Conservation (phyloP, 225 moss, liverwort and hornwort species). For the Pseudoscleropodium purum region DNA sequence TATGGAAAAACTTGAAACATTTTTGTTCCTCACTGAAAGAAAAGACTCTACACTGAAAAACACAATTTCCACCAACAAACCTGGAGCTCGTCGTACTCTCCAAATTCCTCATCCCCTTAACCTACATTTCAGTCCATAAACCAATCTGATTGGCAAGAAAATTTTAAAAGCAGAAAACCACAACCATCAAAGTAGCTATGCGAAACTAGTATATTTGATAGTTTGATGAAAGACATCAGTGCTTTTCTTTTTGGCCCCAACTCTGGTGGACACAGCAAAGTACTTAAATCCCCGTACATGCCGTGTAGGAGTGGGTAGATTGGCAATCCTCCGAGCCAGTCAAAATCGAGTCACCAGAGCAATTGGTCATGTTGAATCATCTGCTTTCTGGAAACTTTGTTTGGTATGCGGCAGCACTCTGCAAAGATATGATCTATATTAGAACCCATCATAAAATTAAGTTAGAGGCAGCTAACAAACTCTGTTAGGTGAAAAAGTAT, state of each 20-base stretch:
- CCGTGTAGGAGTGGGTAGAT: constrained; percentile 11
- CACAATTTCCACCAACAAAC: constrained; percentile 38
- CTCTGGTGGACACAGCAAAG: constrained; percentile 32
- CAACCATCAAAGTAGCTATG: constrained; percentile 34
- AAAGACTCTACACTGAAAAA: constrained; percentile 18
- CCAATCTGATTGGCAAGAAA: constrained; percentile 41
- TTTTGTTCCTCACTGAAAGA: constrained; percentile 15
- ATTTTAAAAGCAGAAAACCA: constrained; percentile 15
- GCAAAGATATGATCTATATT: constrained; percentile 5
- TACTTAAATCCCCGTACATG: constrained; percentile 23
- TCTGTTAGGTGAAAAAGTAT: background rate
- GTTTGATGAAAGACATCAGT: constrained; percentile 29
- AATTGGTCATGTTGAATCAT: constrained; percentile 3
- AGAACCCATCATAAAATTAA: background rate
- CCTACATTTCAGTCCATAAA: constrained; percentile 42
- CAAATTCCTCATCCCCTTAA: constrained; percentile 35
- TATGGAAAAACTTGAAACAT: constrained; percentile 17
- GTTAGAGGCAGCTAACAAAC: background rate
- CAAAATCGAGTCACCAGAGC: constrained; percentile 20
- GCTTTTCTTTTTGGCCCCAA: constrained; percentile 26
- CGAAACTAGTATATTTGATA: constrained; percentile 26
- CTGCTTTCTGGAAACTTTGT: constrained; percentile 95
- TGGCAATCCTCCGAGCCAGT: constrained; percentile 21
- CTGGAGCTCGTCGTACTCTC: constrained; percentile 42
- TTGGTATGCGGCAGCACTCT: constrained; percentile 70